Evolutionary conservation across 2,329 filamentous ascomycete species (phyloP), one percentile per base, ranked within the genome.

Genomic region (Neurospora sp.): DNA sequence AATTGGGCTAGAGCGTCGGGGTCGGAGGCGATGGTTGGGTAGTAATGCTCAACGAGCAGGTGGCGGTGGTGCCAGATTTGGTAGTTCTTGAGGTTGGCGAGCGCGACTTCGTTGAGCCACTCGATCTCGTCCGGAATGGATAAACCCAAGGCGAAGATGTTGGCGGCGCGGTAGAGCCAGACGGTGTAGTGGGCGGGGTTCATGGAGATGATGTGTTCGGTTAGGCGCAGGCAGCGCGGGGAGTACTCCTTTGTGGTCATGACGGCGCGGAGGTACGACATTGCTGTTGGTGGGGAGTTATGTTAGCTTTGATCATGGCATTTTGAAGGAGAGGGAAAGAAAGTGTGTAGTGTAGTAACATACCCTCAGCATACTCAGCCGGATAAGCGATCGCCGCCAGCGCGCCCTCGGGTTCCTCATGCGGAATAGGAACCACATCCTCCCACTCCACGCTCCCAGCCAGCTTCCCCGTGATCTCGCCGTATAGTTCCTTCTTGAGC

Each of bases 171-270:
- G 84, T 97, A 99, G 28, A 98, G 88, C 96, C 96, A 99, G 72
- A 98, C 95, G 17, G 96, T 99, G 82, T 99, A 99, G 83, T 99
- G 96, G 0, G 96, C 94, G 17, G 96, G 92, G 80, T 99, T 99
- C 86, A 97, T 89, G 71, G 85, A 84, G 78, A 99, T 98, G 78
- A 99, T 90, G 80, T 95, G 89, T 78, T 93, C 91, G 4, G 96
- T 99, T 72, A 99, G 87, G 39, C 84, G 86, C 62, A 99, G 85
- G 42, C 89, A 91, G 67, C 96, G 87, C 28, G 90, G 86, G 33
- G 91, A 93, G 83, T 91, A 87, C 80, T 99, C 96, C 78, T 96
- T 91, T 67, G 84, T 85, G 15, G 92, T 91, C 95, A 99, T 99
- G 75, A 97, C 87, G 72, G 96, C 94, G 72, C 96, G 91, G 68